Percentiles rank a stretch among this genome's conserved stretches.
Conservation (phyloP, 2,329 filamentous ascomycete species). For the Daldinia eschscholtzii region DNA sequence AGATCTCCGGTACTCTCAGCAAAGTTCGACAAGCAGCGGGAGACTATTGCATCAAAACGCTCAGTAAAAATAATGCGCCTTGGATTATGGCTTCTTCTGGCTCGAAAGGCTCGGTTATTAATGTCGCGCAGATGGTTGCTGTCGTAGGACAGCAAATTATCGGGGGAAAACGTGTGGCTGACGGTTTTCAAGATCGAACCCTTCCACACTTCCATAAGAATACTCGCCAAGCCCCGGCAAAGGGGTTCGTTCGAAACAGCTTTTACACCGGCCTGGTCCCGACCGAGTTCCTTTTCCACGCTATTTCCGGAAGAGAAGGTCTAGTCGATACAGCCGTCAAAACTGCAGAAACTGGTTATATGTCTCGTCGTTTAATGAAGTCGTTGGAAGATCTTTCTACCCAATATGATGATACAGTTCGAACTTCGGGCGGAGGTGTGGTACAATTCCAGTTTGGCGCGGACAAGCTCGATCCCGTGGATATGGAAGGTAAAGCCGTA, state of each 20-base stretch:
- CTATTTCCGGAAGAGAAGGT: constrained; percentile 98
- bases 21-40: constrained; percentile 93
- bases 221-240: constrained; percentile 89
- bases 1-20: constrained; percentile 90
- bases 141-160: constrained; percentile 99
- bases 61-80: constrained; percentile 92
- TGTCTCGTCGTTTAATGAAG: constrained; percentile 98
- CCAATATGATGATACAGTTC: constrained; percentile 93
- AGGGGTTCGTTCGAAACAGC: constrained; percentile 96
- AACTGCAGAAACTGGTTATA: constrained; percentile 98
- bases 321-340: constrained; percentile 99
- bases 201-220: constrained; percentile 96
- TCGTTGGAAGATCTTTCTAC: constrained; percentile 94
- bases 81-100: constrained; percentile 97
- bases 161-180: constrained; percentile 87
- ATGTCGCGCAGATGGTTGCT: constrained; percentile 99
- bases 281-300: constrained; percentile 97
- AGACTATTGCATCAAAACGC: constrained; percentile 87
- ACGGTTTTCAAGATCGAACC: constrained; percentile 96
- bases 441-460: constrained; percentile 99
- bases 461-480: constrained; percentile 93
- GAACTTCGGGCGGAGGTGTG: constrained; percentile 87
- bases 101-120: constrained; percentile 96
- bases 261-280: constrained; percentile 94
- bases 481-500: constrained; percentile 95